Base-by-base conservation (phyloP, 2,329 filamentous ascomycete genomes). In the Sarocladium kiliense region DNA sequence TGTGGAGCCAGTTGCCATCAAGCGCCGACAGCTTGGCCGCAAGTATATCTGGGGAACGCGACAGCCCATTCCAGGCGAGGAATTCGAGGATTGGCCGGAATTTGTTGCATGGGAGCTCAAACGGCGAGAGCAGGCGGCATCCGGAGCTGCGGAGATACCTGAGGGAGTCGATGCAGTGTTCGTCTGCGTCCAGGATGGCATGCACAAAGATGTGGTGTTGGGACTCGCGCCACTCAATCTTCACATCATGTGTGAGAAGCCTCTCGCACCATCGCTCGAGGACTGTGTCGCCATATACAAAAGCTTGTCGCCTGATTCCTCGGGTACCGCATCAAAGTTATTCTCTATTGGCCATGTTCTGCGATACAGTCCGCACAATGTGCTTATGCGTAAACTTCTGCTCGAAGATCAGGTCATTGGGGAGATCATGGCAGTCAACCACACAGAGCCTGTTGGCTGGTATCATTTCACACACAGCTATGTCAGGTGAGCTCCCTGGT, bases 241-340 rank as follows among this genome's bases (percentile, higher is more conserved):
- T 47, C 91, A 97, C 68, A 84, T 97, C 59, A 89, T 97, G 78
- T 95, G 91, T 68, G 94, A 99, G 77, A 99, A 99, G 73, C 94
- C 94, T 2, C 74, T 99, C 54, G 90, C 91, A 0, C 91, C 89
- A 19, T 87, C 82, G 0, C 74, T 97, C 25, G 70, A 78, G 18
- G 91, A 94, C 63, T 97, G 91, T 66, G 74, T 96, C 32, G 77
- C 76, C 39, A 93, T 96, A 63, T 91, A 85, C 68, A 72, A 73
- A 49, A 78, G 85, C 1, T 66, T 89, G 59, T 66, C 71, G n/a
- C 67, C 70, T 9, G 61, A 59, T 1, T 57, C 61, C 16, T 45
- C 54, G n/a, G 47, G 47, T 2, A 51, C 23, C 5, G 23, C 18
- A 3, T 60, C 63, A 30, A 73, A 66, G 49, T 77, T 97, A 37